These are phyloP conservation scores for Colletotrichum sidae DNA, from an alignment of 2,329 filamentous ascomycete species.

Conservation along the genomic window DNA sequence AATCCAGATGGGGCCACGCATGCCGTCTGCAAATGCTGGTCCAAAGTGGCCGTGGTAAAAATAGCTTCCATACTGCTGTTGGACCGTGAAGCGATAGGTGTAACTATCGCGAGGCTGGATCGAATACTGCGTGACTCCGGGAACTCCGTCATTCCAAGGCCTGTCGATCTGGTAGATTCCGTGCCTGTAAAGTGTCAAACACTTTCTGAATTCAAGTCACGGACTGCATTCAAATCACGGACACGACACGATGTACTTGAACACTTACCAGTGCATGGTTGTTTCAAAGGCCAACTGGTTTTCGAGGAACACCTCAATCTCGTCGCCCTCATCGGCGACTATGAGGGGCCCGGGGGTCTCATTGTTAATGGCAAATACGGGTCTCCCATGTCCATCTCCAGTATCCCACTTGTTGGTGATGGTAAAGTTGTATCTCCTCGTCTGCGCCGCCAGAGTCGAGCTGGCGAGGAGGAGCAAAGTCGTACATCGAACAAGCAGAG, in stretches of 20 bases:
- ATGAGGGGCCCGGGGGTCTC: conserved; percentile 31
- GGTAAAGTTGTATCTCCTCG: conserved; percentile 30
- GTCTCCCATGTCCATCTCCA: conserved; percentile 27
- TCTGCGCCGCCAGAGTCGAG: conserved; percentile 21
- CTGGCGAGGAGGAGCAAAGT: conserved; percentile 16
- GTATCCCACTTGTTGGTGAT: conserved; percentile 29
- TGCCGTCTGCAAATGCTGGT: conserved; percentile 29
- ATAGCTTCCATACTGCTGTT: conserved; percentile 30
- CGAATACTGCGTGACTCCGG: conserved; percentile 29
- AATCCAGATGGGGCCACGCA: conserved; percentile 35
- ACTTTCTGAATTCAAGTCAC: not conserved
- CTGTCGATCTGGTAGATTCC: conserved; percentile 30
- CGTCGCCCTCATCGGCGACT: conserved; percentile 30
- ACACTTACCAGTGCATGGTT: conserved; percentile 29
- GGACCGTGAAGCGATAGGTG: conserved; percentile 26
- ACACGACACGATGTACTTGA: not conserved
- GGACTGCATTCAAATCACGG: not conserved
- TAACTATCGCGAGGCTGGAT: conserved; percentile 31
- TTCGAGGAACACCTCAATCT: conserved; percentile 31
- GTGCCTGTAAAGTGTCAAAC: conserved; percentile 1
- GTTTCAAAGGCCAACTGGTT: conserved; percentile 33
- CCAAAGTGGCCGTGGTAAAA: conserved; percentile 31
- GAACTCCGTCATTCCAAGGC: conserved; percentile 33
- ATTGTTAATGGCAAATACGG: conserved; percentile 31
- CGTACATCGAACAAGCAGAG: conserved; percentile 1